These are phyloP conservation scores for Macrotyloma uniflorum DNA, from an alignment of 306 rosid species.

Conservation along the genomic window DNA sequence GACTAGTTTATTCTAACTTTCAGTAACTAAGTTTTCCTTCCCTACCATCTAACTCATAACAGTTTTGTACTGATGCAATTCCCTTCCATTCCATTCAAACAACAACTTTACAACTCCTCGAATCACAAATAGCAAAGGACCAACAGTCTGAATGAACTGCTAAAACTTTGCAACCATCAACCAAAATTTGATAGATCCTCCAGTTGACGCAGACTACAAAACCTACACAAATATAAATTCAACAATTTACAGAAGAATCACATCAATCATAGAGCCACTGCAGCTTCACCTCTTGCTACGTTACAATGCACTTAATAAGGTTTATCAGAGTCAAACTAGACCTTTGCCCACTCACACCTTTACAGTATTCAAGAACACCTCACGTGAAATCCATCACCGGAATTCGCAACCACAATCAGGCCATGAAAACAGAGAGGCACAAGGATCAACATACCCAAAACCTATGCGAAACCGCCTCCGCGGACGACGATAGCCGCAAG, in stretches of 20 bases:
- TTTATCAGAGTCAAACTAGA: neutral
- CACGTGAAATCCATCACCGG: neutral
- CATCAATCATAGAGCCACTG: neutral
- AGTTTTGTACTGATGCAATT: conserved; percentile 5
- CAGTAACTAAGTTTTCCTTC: neutral
- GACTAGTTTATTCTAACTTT: neutral
- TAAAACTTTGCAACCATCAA: neutral
- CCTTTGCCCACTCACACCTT: conserved; percentile 30
- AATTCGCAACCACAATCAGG: neutral
- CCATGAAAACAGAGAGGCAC: neutral
- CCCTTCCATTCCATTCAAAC: conserved; percentile 28
- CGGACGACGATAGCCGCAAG: conserved; percentile 49
- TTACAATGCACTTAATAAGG: conserved; percentile 5
- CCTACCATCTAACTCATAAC: neutral
- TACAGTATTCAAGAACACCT: neutral
- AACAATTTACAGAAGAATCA: neutral
- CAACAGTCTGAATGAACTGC: conserved; percentile 8
- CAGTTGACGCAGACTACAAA: neutral
- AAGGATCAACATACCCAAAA: conserved; percentile 73
- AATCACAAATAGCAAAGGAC: conserved; percentile 12
- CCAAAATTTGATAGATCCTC: neutral
- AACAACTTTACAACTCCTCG: conserved; percentile 24
- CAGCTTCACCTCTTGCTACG: neutral
- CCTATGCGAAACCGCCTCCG: conserved; percentile 79
- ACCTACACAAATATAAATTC: conserved; percentile 23